Conservation (phyloP, 202 grass and related monocot genomes). For the Digitaria exilis region DNA sequence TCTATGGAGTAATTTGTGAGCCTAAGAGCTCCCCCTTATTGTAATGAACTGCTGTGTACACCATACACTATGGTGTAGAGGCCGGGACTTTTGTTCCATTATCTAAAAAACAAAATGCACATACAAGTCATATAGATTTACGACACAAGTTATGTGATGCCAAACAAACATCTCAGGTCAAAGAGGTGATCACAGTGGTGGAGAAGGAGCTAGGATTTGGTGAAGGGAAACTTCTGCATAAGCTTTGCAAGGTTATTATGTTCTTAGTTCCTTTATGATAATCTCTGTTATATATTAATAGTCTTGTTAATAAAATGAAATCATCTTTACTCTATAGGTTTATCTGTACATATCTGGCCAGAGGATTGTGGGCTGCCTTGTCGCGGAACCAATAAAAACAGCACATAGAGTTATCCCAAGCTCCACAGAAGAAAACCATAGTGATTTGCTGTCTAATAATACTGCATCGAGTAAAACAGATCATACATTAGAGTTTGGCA, state of each 20-base stretch:
- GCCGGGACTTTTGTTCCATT: no score
- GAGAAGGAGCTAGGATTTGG: conserved; percentile 85
- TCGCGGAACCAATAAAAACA: conserved; percentile 76
- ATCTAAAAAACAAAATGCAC: no score
- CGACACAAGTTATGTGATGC: conserved; percentile 3
- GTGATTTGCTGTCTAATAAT: conserved; percentile 28
- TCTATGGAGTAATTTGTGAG: no score
- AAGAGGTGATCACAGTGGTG: conserved; percentile 66
- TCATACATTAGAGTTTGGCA: conserved; percentile 71
- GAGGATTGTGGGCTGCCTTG: conserved; percentile 81
- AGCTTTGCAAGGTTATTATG: conserved; percentile 71
- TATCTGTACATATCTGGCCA: conserved; percentile 84
- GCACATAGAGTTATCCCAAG: conserved; percentile 75
- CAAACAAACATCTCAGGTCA: conserved; percentile 54
- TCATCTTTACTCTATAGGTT: conserved; percentile 49
- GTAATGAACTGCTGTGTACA: no score
- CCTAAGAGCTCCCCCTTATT: no score
- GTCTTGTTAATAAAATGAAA: neutral
- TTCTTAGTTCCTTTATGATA: conserved; percentile 18
- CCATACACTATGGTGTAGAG: no score
- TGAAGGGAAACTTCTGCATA: conserved; percentile 70
- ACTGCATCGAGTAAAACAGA: conserved; percentile 29
- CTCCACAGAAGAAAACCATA: neutral
- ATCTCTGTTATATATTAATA: neutral
- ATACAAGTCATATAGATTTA: conserved; percentile 7